phyloP scores from a whole-genome alignment of 345 rosid genomes.

The Bruguiera parviflora region DNA sequence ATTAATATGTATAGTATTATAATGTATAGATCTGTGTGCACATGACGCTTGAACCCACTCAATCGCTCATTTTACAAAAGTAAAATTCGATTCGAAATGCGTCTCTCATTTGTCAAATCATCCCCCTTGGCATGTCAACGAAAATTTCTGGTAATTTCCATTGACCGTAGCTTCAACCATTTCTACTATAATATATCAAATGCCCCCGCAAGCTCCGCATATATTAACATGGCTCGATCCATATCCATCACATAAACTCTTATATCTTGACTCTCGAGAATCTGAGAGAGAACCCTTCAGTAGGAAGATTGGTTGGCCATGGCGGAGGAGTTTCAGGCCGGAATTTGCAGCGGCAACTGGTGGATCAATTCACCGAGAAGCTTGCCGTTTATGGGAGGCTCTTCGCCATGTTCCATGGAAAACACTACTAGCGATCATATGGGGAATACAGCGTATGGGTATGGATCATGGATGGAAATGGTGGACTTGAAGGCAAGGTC shows the following conservation, averaged over 20 bases:
- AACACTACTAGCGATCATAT: conserved; percentile 16
- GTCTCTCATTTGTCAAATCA: conserved; percentile 41
- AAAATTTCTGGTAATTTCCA: conserved; percentile 35
- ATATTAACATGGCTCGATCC: neutral
- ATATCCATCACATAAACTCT: neutral
- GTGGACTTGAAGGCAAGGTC: conserved; percentile 36
- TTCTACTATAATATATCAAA: conserved; percentile 36
- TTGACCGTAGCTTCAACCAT: conserved; percentile 27
- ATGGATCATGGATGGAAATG: conserved; percentile 22
- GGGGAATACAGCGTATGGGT: conserved; percentile 22
- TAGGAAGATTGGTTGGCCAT: conserved; percentile 24
- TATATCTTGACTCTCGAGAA: neutral
- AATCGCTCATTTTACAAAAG: neutral
- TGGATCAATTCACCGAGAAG: conserved; percentile 45
- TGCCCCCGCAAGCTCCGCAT: neutral
- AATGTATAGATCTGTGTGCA: too few relatives aligned
- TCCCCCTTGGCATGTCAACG: conserved; percentile 50
- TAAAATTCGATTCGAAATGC: conserved; percentile 42
- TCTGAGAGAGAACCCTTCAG: neutral
- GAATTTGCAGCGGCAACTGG: conserved; percentile 59
- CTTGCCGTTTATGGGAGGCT: conserved; percentile 32
- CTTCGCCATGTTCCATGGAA: conserved; percentile 38
- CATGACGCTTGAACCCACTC: too few relatives aligned
- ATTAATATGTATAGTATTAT: too few relatives aligned
- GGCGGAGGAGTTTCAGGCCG: conserved; percentile 71